Percentiles rank a stretch among this genome's conserved stretches.
These are phyloP conservation scores for Eucalyptus marginata DNA, from an alignment of 345 rosid species.

Conservation along the genomic window DNA sequence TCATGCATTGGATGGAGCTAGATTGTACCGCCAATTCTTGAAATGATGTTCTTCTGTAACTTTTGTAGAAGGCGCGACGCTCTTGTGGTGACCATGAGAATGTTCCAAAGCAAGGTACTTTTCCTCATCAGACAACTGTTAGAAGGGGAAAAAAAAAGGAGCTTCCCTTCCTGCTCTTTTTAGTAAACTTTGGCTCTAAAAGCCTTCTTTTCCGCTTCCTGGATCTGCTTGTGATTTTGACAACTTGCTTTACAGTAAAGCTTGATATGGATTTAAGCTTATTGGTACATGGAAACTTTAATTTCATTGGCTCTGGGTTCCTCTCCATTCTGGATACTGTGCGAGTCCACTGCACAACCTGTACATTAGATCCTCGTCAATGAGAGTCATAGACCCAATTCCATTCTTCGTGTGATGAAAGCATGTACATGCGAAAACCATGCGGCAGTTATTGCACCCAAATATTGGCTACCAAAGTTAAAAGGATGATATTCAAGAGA, in stretches of 20 bases:
- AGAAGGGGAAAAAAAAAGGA: background rate
- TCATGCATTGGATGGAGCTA: background rate
- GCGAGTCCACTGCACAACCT: background rate
- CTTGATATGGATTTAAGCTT: background rate
- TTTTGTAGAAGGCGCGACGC: conserved; percentile 58
- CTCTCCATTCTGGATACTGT: background rate
- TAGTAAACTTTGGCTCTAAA: background rate
- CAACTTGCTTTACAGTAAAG: background rate
- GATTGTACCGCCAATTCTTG: background rate
- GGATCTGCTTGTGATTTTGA: background rate
- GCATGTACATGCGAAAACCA: background rate
- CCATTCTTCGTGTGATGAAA: background rate
- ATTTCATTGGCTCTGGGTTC: background rate
- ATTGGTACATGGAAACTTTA: background rate
- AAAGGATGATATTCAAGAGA: background rate
- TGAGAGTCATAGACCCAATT: background rate
- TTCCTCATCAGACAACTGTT: background rate
- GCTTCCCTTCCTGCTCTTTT: background rate
- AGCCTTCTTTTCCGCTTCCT: background rate
- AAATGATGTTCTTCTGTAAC: background rate
- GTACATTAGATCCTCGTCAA: background rate
- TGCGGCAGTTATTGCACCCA: background rate
- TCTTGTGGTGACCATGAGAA: conserved; percentile 56
- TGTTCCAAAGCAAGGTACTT: conserved; percentile 67
- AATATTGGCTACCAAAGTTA: background rate